Evolutionary conservation across 208 protist genomes (phyloP), one percentile per base, ranked within the genome.

Genomic region (Leishmania gerbilli): DNA sequence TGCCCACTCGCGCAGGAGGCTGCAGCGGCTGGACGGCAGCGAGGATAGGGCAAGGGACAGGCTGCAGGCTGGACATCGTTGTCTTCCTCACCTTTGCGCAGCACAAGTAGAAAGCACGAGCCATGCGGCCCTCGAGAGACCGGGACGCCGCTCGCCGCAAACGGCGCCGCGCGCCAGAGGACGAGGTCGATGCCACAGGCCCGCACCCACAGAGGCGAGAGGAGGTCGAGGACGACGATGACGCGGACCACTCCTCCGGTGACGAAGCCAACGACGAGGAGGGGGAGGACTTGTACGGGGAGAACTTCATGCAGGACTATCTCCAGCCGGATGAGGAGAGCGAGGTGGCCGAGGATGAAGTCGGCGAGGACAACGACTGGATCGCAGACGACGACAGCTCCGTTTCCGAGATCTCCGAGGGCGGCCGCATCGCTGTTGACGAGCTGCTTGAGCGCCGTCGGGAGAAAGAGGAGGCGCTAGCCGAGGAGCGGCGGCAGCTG

Each of bases 301-400:
- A 98, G 34, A 90, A 97, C 85, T 98, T 92, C 85, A 95, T 97
- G 89, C 89, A 81, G 47, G 95, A 98, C 80, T 98, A 98, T 87
- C 84, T 97, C 37, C 79, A 92, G 53, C 89, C 89, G 4, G 93
- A 96, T 56, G 91, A 95, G 76, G 95, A 98, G 84, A 93, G 88
- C 83, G 92, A 96, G 74, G 83, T 85, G 42, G 37, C 86, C 0
- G 93, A 93, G 77, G 95, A 96, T 67, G 93, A 95, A 31, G 86
- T 92, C 7, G 85, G 91, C 71, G 86, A 77, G 9, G 74, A 76
- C 62, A 55, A 94, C 27, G 92, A 96, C 74, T 95, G 88, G 86
- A 95, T 96, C 72, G 87, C 74, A 1, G 91, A 95, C 76, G 92
- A 96, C 79, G 85, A 83, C 51, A 94, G 87, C 74, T 88, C 90